Percentiles rank a stretch among this genome's conserved stretches.
Conservation (phyloP, 768 basidiomycete species). For the Hortiboletus campestris region DNA sequence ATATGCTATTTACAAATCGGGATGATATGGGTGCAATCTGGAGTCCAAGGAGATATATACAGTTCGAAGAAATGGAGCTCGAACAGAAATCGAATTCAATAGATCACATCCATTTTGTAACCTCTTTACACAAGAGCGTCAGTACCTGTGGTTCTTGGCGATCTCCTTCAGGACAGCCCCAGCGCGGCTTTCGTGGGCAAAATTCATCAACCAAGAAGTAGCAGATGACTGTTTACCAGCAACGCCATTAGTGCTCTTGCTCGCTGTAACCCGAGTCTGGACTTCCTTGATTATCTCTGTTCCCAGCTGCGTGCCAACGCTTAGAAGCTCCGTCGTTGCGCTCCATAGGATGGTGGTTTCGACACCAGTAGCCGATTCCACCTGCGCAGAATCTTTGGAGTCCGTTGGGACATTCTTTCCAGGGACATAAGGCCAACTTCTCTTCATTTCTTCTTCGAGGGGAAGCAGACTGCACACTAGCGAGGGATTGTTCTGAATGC, state of each 20-base stretch:
- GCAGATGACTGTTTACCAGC: slow-evolving; percentile 14
- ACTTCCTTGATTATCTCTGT: slow-evolving; percentile 24
- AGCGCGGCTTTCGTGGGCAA: slow-evolving; percentile 25
- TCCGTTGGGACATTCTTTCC: slow-evolving; percentile 15
- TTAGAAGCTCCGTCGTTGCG: slow-evolving; percentile 16
- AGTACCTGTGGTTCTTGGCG: neutral
- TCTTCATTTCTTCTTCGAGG: slow-evolving; percentile 51
- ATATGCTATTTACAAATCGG: neutral
- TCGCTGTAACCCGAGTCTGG: slow-evolving; percentile 9
- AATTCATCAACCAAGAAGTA: slow-evolving; percentile 23
- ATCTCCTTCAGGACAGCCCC: slow-evolving; percentile 25
- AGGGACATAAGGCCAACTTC: slow-evolving; percentile 45
- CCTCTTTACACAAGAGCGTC: neutral
- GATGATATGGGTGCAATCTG: neutral
- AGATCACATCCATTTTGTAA: neutral
- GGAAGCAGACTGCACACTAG: slow-evolving; percentile 45
- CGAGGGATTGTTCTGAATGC: slow-evolving; percentile 41
- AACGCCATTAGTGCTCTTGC: slow-evolving; percentile 6
- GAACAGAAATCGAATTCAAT: neutral
- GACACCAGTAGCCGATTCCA: neutral
- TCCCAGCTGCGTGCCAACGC: slow-evolving; percentile 15
- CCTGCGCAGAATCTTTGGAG: slow-evolving; percentile 8
- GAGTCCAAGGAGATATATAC: neutral
- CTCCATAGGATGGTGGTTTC: slow-evolving; percentile 15
- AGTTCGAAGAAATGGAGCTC: neutral